These are phyloP conservation scores for Citrus australasica DNA, from an alignment of 345 rosid species.

Conservation along the genomic window DNA sequence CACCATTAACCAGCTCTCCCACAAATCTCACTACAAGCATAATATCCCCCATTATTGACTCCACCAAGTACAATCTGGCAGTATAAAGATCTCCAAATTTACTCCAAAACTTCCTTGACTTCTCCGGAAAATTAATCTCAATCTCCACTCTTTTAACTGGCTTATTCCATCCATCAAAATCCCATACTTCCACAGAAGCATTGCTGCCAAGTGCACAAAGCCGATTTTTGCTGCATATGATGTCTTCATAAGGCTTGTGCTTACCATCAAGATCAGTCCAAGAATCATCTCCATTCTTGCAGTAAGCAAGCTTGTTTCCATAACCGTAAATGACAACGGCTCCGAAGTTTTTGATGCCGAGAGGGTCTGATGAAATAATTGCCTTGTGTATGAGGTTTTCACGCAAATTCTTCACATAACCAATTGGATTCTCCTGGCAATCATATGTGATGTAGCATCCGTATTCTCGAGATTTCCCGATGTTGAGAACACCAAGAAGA, in stretches of 20 bases:
- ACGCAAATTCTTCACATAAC: neutral
- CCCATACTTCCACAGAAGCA: constrained; percentile 1
- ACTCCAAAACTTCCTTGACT: neutral
- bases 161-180: neutral
- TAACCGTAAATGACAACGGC: neutral
- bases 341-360: neutral
- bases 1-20: constrained; percentile 12
- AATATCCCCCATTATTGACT: constrained; percentile 2
- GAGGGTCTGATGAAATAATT: neutral
- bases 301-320: neutral
- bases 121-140: neutral
- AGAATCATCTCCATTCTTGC: neutral
- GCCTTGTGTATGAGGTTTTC: neutral
- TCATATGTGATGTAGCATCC: neutral
- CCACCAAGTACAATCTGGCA: constrained; percentile 10
- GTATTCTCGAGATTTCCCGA: neutral
- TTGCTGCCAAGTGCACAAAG: neutral
- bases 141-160: neutral
- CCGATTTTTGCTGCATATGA: neutral
- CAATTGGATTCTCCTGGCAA: too few relatives aligned
- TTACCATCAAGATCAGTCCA: constrained; percentile 7
- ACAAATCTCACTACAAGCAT: constrained; percentile 15
- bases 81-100: neutral
- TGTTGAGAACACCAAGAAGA: neutral
- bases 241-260: neutral